Conservation (phyloP, 768 basidiomycete species). For the Infundibulicybe gibba region DNA sequence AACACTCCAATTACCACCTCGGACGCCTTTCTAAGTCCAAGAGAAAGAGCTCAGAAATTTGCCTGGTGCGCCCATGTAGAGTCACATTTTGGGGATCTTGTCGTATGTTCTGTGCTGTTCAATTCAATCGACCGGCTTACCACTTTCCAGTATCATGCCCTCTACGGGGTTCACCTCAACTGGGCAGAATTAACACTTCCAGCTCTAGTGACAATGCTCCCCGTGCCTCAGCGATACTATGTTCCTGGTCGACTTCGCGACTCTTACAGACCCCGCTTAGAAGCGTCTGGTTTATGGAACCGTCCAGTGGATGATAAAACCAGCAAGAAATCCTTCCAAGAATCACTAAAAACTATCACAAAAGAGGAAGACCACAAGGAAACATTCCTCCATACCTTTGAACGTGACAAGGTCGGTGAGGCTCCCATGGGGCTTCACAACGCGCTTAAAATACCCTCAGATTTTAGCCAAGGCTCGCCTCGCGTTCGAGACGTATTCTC, state of each 20-base stretch:
- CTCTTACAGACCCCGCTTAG: slow-evolving; percentile 51
- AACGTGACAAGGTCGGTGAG: slow-evolving; percentile 54
- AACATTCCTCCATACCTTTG: slow-evolving; percentile 53
- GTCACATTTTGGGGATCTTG: slow-evolving; percentile 62
- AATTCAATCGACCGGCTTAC: slow-evolving; percentile 1
- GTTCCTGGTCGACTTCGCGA: slow-evolving; percentile 62
- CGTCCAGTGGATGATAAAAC: slow-evolving; percentile 36
- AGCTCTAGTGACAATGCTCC: slow-evolving; percentile 51
- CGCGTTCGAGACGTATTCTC: slow-evolving; percentile 54
- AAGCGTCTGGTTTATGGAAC: slow-evolving; percentile 63
- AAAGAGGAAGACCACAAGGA: slow-evolving; percentile 26
- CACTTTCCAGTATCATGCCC: slow-evolving; percentile 49
- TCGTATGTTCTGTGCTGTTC: slow-evolving; percentile 43
- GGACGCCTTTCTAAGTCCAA: slow-evolving; percentile 41
- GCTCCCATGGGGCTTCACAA: not conserved
- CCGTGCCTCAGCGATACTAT: slow-evolving; percentile 72
- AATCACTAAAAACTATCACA: slow-evolving; percentile 17
- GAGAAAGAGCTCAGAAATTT: slow-evolving; percentile 48
- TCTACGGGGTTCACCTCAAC: slow-evolving; percentile 62
- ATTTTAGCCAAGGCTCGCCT: slow-evolving; percentile 55
- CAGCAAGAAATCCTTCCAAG: slow-evolving; percentile 39
- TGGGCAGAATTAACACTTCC: slow-evolving; percentile 56
- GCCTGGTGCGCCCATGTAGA: slow-evolving; percentile 71
- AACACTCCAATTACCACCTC: slow-evolving; percentile 33
- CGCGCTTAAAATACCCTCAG: slow-evolving; percentile 26